Evolutionary conservation across 2,329 filamentous ascomycete species (phyloP).

Genomic region (Colletotrichum sp.): DNA sequence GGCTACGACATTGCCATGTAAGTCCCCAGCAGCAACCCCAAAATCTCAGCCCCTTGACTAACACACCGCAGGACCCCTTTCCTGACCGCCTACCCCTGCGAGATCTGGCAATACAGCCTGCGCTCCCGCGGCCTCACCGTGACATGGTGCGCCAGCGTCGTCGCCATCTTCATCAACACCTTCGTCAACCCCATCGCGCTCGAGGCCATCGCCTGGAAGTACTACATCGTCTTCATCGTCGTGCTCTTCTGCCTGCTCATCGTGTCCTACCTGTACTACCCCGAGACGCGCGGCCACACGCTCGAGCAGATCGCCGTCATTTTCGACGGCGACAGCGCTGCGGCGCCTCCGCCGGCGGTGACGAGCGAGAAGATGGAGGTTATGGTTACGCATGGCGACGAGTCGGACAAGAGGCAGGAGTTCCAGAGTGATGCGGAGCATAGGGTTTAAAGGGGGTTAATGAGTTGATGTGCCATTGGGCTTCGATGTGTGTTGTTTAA

Average conservation of each 20-base stretch:
- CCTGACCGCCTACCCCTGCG: constrained; percentile 13
- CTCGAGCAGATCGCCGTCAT: constrained; percentile 18
- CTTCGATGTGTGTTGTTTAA: background rate
- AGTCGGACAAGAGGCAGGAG: background rate
- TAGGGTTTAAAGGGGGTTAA: background rate
- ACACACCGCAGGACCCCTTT: background rate
- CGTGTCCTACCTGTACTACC: constrained; percentile 9
- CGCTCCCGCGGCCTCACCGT: constrained; percentile 9
- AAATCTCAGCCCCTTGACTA: too few relatives aligned
- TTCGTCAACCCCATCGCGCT: constrained; percentile 50
- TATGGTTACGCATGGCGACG: background rate
- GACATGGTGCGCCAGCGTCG: constrained; percentile 6
- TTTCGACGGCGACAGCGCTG: constrained; percentile 15
- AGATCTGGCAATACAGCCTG: constrained; percentile 16
- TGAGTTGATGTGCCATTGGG: background rate
- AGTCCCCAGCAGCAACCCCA: background rate
- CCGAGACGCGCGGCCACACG: constrained; percentile 16
- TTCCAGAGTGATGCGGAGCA: background rate
- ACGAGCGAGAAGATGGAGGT: constrained; percentile 9
- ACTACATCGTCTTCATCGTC: constrained; percentile 49
- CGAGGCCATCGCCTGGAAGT: constrained; percentile 46
- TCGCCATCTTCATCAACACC: constrained; percentile 27
- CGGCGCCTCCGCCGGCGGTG: background rate
- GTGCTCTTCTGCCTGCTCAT: constrained; percentile 25
- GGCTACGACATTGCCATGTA: constrained; percentile 25